Evolutionary conservation across 768 basidiomycete species (phyloP), one percentile per base, ranked within the genome.

Genomic region (Hortiboletus campestris): DNA sequence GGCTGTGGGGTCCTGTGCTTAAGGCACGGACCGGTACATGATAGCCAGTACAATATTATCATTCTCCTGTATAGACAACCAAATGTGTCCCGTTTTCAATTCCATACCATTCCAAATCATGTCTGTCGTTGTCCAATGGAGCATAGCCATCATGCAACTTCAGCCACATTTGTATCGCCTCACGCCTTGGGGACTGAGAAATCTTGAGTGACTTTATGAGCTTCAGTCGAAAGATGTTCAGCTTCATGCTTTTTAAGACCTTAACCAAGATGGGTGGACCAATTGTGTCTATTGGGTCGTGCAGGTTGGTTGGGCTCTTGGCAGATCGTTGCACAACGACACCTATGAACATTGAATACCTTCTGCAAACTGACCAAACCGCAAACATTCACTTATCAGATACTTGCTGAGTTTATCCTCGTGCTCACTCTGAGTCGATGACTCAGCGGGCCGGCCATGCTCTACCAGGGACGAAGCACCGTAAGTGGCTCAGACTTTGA

Each of bases 81-180:
- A 81, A 61, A 53, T 73, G 65, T 52, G 75, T 73, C 19, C 67
- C 80, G 9, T 80, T 78, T 54, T 90, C 87, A 36, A 92, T 65
- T 7, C 91, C 89, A 65, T 85, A 80, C 88, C 88, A 91, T 55
- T 78, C 81, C 40, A 91, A 67, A 49, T 84, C 79, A 51, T 79
- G 80, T 13, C 67, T 60, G 47, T 88, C 83, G 29, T 79, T 64
- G 28, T 78, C 73, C 31, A 93, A 70, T 49, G 77, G 74, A 25
- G 75, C 72, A 29, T 83, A 72, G 31, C 76, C 76, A 61, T 85
- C 79, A 19, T 71, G 67, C 76, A 88, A 78, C 42, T 72, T 73
- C 41, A 86, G 67, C 84, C 85, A 90, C 32, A 91, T 62, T 45
- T 64, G 64, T 19, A 84, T 61, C 16, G 67, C 68, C 35, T 64